Evolutionary conservation across 805 yeast species (phyloP).

Genomic region (Pichia nakasei): DNA sequence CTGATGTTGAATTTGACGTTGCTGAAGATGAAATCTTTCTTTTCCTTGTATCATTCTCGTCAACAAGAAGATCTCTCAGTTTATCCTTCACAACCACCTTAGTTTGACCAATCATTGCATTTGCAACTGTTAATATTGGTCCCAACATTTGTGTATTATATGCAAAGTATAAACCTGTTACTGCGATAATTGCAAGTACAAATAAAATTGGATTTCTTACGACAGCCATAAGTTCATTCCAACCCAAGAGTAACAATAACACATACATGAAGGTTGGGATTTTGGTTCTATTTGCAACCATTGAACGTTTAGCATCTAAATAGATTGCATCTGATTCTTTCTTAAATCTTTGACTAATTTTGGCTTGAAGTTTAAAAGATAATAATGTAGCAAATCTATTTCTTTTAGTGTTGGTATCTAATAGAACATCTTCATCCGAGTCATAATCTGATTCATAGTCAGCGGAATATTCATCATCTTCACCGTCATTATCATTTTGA

Average conservation of each 20-base stretch:
- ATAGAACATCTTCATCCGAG: conserved; percentile 29
- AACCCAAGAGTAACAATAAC: conserved; percentile 69
- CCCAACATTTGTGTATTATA: conserved; percentile 66
- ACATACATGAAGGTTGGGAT: conserved; percentile 80
- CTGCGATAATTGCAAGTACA: conserved; percentile 45
- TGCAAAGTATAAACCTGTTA: conserved; percentile 57
- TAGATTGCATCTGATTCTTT: conserved; percentile 71
- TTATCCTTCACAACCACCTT: conserved; percentile 49
- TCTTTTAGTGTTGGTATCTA: conserved; percentile 21
- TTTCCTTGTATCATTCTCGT: conserved; percentile 27
- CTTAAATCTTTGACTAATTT: conserved; percentile 51
- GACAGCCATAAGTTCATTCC: conserved; percentile 91
- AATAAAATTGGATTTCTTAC: conserved; percentile 80
- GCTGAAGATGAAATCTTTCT: no score
- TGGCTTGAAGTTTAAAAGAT: conserved; percentile 46
- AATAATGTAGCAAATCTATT: conserved; percentile 50
- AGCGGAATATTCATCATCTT: conserved; percentile 31
- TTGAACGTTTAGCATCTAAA: conserved; percentile 83
- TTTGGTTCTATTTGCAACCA: conserved; percentile 64
- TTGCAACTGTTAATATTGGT: conserved; percentile 57
- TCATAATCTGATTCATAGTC: conserved; percentile 21
- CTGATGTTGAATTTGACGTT: no score
- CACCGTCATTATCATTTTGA: conserved; percentile 28
- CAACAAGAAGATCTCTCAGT: conserved; percentile 49
- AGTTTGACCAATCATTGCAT: conserved; percentile 50